A percentile compares a stretch with the other conserved stretches of the same genome.
Evolutionary conservation across 805 yeast genomes (phyloP).

Genomic region (Alloascoidea hylecoeti): DNA sequence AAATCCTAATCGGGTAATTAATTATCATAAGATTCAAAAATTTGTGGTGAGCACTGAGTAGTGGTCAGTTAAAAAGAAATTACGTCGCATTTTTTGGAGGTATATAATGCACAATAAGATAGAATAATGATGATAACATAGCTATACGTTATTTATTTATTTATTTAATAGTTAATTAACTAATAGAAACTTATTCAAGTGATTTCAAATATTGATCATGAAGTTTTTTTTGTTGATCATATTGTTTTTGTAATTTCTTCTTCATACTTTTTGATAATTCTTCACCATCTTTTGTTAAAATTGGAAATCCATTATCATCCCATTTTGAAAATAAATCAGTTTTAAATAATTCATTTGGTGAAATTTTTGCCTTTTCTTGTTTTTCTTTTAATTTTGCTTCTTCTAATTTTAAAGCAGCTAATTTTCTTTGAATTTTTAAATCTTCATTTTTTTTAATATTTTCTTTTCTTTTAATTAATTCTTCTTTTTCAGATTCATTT

Average conservation of each 20-base stretch:
- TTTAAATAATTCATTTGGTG: slow-evolving; percentile 66
- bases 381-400: slow-evolving; percentile 39
- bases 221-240: slow-evolving; percentile 70
- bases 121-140: too few species aligned
- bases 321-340: slow-evolving; percentile 52
- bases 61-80: too few species aligned
- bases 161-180: too few species aligned
- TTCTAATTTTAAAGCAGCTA: slow-evolving; percentile 16
- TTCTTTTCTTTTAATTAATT: slow-evolving; percentile 38
- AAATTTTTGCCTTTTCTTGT: slow-evolving; percentile 56
- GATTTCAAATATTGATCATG: slow-evolving; percentile 43
- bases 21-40: too few species aligned
- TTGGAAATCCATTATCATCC: slow-evolving; percentile 81
- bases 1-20: too few species aligned
- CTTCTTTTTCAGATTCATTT: slow-evolving; percentile 51
- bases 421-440: slow-evolving; percentile 43
- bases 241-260: slow-evolving; percentile 71
- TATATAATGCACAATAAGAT: too few species aligned
- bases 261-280: slow-evolving; percentile 74
- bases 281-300: slow-evolving; percentile 61
- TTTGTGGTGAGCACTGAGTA: too few species aligned
- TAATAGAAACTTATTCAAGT: too few species aligned
- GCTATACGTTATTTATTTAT: too few species aligned
- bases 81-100: too few species aligned
- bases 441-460: slow-evolving; percentile 40